Base-by-base conservation (phyloP, 176 grass and related monocot species). In the Neostapfia colusana region DNA sequence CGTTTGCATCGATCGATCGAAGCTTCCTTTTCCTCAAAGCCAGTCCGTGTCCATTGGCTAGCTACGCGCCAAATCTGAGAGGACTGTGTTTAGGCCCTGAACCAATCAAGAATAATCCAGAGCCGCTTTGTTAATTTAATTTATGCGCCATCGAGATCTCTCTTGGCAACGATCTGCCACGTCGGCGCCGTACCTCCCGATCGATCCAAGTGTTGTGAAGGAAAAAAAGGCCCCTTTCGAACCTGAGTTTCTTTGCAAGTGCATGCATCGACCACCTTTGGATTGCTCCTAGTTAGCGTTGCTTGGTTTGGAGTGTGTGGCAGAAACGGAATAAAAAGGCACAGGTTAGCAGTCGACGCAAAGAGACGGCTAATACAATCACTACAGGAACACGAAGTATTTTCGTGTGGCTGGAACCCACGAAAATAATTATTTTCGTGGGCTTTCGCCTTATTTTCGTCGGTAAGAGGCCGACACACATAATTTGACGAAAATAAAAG, bases 11-110 rank as follows among this genome's bases (percentile, higher is more conserved):
- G 0, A 12, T 27, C 16, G 0, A 54, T 16, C 13, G 73, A 76
- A 81, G 71, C 84, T 81, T 81, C 72, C 55, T 63, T 53, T 58
- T 11, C 15, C 23, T 26, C 53, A 39, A 38, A 25, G 15, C 48
- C 48, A 51, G 51, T 54, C 51, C 35, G 44, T n/a, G 69, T 61
- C 63, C 65, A 55, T 18, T 37, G 37, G 74, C 56, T 31, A 3
- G 31, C 31, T 23, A 84, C 39, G 2, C 2, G 55, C 65, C 56
- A 64, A 56, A 65, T 72, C 51, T 16, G 11, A 15, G 16, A 10
- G 38, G 21, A 49, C 55, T 31, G 3, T 31, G 5, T 10, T 56
- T 74, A 74, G 61, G 74, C 74, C 74, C 20, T 63, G 36, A 56
- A 14, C 15, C 26, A 17, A 62, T 5, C 12, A 31, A 2, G 2